Percentiles rank a stretch among this genome's conserved stretches.
Conservation (phyloP, 768 basidiomycete genomes). For the Boletus tomentosulus region DNA sequence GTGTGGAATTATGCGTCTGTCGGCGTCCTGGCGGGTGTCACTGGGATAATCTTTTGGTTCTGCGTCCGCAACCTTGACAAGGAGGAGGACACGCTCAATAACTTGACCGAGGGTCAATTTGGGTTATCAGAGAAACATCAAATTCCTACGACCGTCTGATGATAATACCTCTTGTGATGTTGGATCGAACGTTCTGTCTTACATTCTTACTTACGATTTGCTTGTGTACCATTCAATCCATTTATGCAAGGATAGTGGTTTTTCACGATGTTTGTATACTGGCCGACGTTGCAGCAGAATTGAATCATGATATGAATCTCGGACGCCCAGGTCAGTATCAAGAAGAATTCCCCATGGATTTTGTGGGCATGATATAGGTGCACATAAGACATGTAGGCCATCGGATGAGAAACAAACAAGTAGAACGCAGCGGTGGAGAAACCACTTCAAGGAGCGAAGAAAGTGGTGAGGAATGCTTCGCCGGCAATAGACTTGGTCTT, state of each 20-base stretch:
- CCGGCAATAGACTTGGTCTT: conserved; percentile 69
- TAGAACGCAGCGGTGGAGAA: background rate
- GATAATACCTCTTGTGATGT: background rate
- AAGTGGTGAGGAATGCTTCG: conserved; percentile 77
- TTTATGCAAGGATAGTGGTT: background rate
- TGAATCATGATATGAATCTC: background rate
- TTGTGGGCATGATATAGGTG: conserved; percentile 15
- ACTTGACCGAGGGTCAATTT: conserved; percentile 40
- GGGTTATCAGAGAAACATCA: conserved; percentile 4
- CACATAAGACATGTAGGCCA: conserved; percentile 11
- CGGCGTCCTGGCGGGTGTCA: conserved; percentile 48
- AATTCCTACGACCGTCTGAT: background rate
- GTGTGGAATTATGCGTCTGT: conserved; percentile 71
- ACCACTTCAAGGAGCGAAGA: conserved; percentile 75
- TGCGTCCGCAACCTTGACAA: conserved; percentile 53
- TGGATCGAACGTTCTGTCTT: background rate
- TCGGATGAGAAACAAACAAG: conserved; percentile 2
- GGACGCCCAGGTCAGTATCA: background rate
- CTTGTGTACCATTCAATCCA: background rate
- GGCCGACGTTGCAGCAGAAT: background rate
- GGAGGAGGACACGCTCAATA: conserved; percentile 62
- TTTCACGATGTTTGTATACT: background rate
- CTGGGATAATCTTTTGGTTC: conserved; percentile 53
- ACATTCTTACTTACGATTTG: background rate
- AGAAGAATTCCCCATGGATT: background rate